A percentile compares a stretch with the other conserved stretches of the same genome.
Evolutionary conservation across 2,329 filamentous ascomycete species (phyloP).

Genomic region (Amesomyces nigricolor): DNA sequence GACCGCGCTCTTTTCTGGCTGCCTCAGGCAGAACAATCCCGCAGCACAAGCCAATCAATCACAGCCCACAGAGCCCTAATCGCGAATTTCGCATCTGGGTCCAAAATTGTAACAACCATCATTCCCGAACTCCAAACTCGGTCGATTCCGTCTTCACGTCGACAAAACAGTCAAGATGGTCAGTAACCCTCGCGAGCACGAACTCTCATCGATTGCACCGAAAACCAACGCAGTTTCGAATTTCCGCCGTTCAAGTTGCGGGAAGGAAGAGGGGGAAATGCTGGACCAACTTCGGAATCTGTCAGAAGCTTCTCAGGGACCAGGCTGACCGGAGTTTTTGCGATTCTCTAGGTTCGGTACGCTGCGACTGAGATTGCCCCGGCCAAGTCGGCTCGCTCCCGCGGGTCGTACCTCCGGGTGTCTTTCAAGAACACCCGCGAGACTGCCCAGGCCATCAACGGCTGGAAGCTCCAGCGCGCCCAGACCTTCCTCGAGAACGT

Average conservation of each 20-base stretch:
- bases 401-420: conserved; percentile 97
- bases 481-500: conserved; percentile 98
- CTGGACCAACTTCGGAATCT: conserved; percentile 7
- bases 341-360: conserved; percentile 74
- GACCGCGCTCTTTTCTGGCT: neutral
- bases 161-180: conserved; percentile 52
- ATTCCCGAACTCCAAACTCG: conserved; percentile 45
- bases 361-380: conserved; percentile 80
- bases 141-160: conserved; percentile 49
- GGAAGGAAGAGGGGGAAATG: conserved; percentile 1
- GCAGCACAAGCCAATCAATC: conserved; percentile 25
- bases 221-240: conserved; percentile 11
- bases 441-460: conserved; percentile 98
- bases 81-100: conserved; percentile 28
- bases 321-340: conserved; percentile 21
- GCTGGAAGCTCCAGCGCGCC: conserved; percentile 95
- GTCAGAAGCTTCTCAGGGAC: conserved; percentile 6
- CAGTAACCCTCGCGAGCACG: conserved; percentile 22
- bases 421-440: conserved; percentile 99
- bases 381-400: conserved; percentile 93
- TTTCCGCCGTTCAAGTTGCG: conserved; percentile 10
- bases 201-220: conserved; percentile 1
- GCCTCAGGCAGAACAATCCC: conserved; percentile 20
- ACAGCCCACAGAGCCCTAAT: conserved; percentile 28
- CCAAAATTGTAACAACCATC: conserved; percentile 30